Conservation (phyloP, 2,329 filamentous ascomycete genomes). For the Pseudogymnoascus sp. region DNA sequence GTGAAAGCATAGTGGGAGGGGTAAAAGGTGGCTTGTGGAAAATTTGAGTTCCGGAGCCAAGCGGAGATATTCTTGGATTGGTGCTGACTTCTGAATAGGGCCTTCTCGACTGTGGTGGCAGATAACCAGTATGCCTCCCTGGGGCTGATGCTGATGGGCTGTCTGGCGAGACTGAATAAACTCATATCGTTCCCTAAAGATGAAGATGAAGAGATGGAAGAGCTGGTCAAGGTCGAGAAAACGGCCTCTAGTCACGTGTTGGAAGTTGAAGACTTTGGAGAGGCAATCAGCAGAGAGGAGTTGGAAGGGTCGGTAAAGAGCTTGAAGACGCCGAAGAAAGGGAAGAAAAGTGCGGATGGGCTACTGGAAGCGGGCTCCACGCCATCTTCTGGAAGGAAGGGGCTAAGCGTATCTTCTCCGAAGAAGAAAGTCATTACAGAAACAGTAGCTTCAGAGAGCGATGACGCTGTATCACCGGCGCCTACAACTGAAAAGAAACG, state of each 20-base stretch:
- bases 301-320: not conserved
- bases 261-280: conserved; percentile 24
- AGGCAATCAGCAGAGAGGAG: conserved; percentile 29
- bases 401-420: not conserved
- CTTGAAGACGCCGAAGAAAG: not conserved
- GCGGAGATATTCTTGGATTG: not conserved
- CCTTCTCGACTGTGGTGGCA: conserved; percentile 63
- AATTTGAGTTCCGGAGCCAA: not conserved
- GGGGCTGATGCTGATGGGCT: conserved; percentile 60
- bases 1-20: not conserved
- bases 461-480: not conserved
- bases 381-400: not conserved
- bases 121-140: conserved; percentile 68
- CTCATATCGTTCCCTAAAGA: conserved; percentile 31
- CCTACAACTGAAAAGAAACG: conserved; percentile 19
- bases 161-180: conserved; percentile 52
- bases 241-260: conserved; percentile 12
- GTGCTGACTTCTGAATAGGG: conserved; percentile 29
- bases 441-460: not conserved
- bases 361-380: not conserved
- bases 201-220: not conserved
- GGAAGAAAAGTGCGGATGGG: not conserved
- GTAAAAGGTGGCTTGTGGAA: not conserved
- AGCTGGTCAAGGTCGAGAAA: not conserved
- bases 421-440: not conserved